Evolutionary conservation across 345 rosid genomes (phyloP).

Genomic region (Salix arbutifolia): DNA sequence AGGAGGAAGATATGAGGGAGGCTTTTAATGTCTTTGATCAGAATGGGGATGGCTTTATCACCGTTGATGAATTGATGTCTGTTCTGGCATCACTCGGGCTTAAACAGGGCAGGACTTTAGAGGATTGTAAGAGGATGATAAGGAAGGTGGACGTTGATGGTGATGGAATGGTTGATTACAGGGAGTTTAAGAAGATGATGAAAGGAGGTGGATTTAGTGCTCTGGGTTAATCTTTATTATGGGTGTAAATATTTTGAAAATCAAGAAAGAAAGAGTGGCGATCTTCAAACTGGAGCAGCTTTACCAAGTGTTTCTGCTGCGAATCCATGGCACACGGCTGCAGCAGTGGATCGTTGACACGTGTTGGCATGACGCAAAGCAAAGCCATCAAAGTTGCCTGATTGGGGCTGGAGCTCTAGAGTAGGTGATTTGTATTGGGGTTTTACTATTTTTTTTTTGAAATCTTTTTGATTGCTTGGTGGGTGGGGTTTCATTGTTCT

Average conservation of each 20-base stretch:
- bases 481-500: not conserved
- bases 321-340: not conserved
- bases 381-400: not conserved
- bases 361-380: not conserved
- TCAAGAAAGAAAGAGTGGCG: not conserved
- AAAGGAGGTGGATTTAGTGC: slow-evolving; percentile 29
- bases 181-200: slow-evolving; percentile 46
- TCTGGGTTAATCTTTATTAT: not conserved
- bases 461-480: not conserved
- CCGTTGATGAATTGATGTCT: slow-evolving; percentile 64
- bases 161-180: slow-evolving; percentile 66
- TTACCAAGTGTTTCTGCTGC: not conserved
- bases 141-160: slow-evolving; percentile 79
- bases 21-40: slow-evolving; percentile 85
- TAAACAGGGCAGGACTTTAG: slow-evolving; percentile 62
- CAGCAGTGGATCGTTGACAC: not conserved
- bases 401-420: not conserved
- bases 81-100: slow-evolving; percentile 72
- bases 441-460: no score
- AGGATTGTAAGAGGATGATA: slow-evolving; percentile 80
- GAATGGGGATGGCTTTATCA: slow-evolving; percentile 82
- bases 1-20: slow-evolving; percentile 71
- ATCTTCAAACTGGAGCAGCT: not conserved
- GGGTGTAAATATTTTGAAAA: slow-evolving; percentile 3
- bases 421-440: not conserved